Conservation (phyloP, 2,329 filamentous ascomycete species). For the Fusarium anguioides region DNA sequence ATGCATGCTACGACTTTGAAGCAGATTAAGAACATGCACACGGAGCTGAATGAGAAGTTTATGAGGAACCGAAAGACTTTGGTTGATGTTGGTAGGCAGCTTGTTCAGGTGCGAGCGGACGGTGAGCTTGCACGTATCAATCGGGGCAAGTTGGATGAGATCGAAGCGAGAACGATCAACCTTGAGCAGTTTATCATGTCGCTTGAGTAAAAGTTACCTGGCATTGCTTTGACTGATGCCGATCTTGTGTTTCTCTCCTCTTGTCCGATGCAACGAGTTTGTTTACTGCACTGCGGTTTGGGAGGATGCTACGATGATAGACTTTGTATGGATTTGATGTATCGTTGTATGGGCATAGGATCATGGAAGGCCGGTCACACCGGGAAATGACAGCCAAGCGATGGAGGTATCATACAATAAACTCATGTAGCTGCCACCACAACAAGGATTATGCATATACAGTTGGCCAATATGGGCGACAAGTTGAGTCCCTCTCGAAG, state of each 20-base stretch:
- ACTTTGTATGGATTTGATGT: neutral
- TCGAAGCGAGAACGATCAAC: neutral
- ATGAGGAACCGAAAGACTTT: neutral
- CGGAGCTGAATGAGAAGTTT: neutral
- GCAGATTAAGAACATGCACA: neutral
- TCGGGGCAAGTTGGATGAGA: neutral
- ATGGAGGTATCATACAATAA: neutral
- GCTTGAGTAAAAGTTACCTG: neutral
- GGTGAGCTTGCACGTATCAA: neutral
- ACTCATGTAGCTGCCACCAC: neutral
- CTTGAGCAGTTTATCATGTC: slow-evolving; percentile 2
- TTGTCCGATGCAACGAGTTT: no score
- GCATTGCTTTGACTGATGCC: neutral
- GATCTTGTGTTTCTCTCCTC: neutral
- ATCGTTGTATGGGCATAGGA: neutral
- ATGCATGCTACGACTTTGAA: neutral
- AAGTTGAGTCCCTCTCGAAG: neutral
- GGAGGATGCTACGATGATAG: neutral
- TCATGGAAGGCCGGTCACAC: no score
- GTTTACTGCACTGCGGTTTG: no score
- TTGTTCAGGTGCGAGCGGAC: neutral
- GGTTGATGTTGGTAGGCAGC: neutral
- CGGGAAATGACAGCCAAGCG: neutral
- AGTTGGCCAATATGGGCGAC: neutral
- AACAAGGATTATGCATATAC: neutral